Evolutionary conservation across 2,329 filamentous ascomycete genomes (phyloP).

Genomic region (Elsinoe ampelina): DNA sequence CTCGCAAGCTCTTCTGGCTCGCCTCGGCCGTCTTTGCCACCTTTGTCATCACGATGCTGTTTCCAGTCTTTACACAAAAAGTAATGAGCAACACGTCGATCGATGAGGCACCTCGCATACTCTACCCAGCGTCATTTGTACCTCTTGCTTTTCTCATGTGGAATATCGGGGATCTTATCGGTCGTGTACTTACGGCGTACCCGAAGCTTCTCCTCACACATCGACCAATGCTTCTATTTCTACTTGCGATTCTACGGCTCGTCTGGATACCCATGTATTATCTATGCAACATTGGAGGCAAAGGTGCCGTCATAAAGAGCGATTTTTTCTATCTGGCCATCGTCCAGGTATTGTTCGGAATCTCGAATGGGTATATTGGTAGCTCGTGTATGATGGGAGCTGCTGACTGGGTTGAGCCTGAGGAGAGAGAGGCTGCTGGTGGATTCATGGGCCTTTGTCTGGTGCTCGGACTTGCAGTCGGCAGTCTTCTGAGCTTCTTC

Average conservation of each 20-base stretch:
- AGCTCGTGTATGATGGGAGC: constrained; percentile 89
- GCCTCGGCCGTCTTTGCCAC: constrained; percentile 68
- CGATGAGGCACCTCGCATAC: constrained; percentile 45
- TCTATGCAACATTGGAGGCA: constrained; percentile 76
- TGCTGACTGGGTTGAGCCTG: constrained; percentile 66
- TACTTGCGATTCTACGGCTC: constrained; percentile 54
- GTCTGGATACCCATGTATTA: constrained; percentile 76
- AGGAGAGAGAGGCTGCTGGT: constrained; percentile 79
- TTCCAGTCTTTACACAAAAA: constrained; percentile 72
- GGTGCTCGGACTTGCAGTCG: constrained; percentile 70
- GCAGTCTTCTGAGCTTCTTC: constrained; percentile 84
- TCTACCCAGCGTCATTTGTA: constrained; percentile 71
- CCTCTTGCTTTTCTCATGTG: constrained; percentile 85
- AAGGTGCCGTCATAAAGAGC: constrained; percentile 63
- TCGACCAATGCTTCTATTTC: constrained; percentile 58
- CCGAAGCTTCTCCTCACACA: constrained; percentile 48
- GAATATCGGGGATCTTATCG: constrained; percentile 79
- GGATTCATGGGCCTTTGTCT: constrained; percentile 90
- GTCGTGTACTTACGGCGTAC: constrained; percentile 58
- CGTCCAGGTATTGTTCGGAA: constrained; percentile 74
- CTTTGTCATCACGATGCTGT: constrained; percentile 85
- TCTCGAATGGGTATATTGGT: constrained; percentile 79
- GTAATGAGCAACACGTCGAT: constrained; percentile 36
- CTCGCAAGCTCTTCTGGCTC: constrained; percentile 70
- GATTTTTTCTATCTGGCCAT: constrained; percentile 81